Evolutionary conservation across 805 yeast species (phyloP).

Genomic region (Brettanomyces anomalus): DNA sequence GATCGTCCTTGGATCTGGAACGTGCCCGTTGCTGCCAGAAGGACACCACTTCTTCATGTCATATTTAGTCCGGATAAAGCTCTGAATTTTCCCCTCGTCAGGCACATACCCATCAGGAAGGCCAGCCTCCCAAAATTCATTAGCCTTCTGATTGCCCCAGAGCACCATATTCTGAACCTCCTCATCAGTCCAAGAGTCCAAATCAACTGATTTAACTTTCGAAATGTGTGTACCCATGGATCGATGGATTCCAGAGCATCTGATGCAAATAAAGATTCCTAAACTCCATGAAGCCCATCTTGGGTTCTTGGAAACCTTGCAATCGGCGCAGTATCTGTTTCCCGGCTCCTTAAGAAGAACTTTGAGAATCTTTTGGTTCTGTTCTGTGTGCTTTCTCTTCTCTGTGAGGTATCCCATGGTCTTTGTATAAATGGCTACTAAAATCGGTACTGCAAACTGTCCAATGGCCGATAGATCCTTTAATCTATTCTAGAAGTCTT

Average conservation of each 20-base stretch:
- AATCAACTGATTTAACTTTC: slow-evolving; percentile 85
- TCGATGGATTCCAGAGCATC: slow-evolving; percentile 94
- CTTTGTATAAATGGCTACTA: no score
- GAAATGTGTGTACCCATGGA: slow-evolving; percentile 94
- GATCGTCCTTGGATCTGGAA: slow-evolving; percentile 53
- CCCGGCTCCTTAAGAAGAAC: slow-evolving; percentile 67
- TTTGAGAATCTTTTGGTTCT: slow-evolving; percentile 63
- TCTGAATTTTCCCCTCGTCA: slow-evolving; percentile 75
- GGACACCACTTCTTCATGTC: slow-evolving; percentile 81
- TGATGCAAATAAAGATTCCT: slow-evolving; percentile 87
- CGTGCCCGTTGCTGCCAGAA: slow-evolving; percentile 26
- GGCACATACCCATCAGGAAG: slow-evolving; percentile 67
- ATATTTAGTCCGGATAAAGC: slow-evolving; percentile 86
- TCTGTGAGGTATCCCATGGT: slow-evolving; percentile 1
- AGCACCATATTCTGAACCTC: slow-evolving; percentile 72
- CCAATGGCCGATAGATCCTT: no score
- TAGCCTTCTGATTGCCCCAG: slow-evolving; percentile 83
- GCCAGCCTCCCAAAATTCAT: slow-evolving; percentile 75
- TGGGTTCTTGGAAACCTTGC: slow-evolving; percentile 79
- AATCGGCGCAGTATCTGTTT: slow-evolving; percentile 82
- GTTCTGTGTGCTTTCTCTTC: slow-evolving; percentile 23
- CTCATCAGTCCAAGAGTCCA: slow-evolving; percentile 95
- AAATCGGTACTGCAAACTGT: no score
- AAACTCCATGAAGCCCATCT: slow-evolving; percentile 97
- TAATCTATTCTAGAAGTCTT: no score